Percentiles rank a stretch among this genome's conserved stretches.
Evolutionary conservation across 192 early-diverging fungal genomes (phyloP).

Genomic region (Entomortierella parvispora): DNA sequence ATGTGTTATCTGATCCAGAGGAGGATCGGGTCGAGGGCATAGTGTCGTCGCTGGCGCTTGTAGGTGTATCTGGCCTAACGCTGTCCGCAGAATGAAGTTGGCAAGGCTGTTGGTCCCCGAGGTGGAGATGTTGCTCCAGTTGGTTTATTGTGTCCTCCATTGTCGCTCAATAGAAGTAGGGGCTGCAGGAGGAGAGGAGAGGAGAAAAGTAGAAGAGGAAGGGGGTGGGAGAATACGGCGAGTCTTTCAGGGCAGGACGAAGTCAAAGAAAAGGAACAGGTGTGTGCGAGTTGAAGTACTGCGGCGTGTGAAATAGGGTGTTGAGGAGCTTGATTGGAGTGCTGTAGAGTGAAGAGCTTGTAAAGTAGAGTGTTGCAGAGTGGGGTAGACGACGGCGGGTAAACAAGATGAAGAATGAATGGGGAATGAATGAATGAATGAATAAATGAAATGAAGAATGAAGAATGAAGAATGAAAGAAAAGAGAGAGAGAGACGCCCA

Average conservation of each 20-base stretch:
- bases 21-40: not conserved
- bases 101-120: no score
- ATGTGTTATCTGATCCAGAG: not conserved
- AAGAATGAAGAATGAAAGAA: not conserved
- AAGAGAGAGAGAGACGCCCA: not conserved
- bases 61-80: conserved; percentile 1
- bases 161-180: not conserved
- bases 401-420: not conserved
- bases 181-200: not conserved
- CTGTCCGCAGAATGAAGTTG: no score
- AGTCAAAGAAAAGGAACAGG: no score
- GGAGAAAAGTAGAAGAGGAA: not conserved
- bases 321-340: no score
- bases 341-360: no score
- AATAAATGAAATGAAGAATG: not conserved
- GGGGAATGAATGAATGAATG: not conserved
- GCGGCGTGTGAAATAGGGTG: no score
- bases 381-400: not conserved
- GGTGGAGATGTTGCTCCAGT: not conserved
- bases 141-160: not conserved
- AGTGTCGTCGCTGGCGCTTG: conserved; percentile 1
- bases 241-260: not conserved
- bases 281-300: no score
- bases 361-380: no score
- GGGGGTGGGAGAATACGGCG: not conserved